Evolutionary conservation across 2,329 filamentous ascomycete species (phyloP).

Genomic region (Reticulascus tulasneorum): DNA sequence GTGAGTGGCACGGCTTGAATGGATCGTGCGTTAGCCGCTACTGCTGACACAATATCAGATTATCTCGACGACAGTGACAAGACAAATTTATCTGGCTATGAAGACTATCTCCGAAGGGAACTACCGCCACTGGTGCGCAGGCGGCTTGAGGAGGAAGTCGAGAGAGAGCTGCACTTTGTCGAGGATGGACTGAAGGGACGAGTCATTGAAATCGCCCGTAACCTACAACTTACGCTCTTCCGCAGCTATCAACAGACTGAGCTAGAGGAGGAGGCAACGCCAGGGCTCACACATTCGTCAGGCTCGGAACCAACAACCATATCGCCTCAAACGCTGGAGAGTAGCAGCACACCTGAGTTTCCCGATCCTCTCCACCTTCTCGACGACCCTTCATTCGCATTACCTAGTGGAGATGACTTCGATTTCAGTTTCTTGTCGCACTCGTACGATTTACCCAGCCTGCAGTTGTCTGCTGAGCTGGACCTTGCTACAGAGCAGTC

Average conservation of each 20-base stretch:
- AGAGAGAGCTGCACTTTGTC: constrained; percentile 19
- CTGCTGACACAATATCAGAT: constrained; percentile 18
- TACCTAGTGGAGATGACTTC: no score
- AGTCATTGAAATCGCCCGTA: constrained; percentile 19
- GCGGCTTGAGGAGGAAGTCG: constrained; percentile 24
- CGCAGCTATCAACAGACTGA: constrained; percentile 14
- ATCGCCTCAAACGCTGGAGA: no score
- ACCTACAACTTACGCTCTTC: constrained; percentile 17
- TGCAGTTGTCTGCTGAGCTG: no score
- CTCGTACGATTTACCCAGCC: no score
- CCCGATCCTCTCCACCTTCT: no score
- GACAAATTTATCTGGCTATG: constrained; percentile 20
- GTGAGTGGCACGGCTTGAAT: background rate
- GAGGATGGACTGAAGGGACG: constrained; percentile 19
- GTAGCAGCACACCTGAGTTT: no score
- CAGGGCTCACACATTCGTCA: background rate
- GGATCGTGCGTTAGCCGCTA: no score
- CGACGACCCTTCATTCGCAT: no score
- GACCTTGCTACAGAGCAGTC: no score
- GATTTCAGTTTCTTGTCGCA: no score
- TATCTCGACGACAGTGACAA: constrained; percentile 22
- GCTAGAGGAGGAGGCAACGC: constrained; percentile 3
- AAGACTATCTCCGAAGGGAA: constrained; percentile 24
- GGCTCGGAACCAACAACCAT: background rate
- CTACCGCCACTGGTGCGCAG: constrained; percentile 26